phyloP scores from a whole-genome alignment of 352 stramenopile genomes.

The Discostella stelligera region DNA sequence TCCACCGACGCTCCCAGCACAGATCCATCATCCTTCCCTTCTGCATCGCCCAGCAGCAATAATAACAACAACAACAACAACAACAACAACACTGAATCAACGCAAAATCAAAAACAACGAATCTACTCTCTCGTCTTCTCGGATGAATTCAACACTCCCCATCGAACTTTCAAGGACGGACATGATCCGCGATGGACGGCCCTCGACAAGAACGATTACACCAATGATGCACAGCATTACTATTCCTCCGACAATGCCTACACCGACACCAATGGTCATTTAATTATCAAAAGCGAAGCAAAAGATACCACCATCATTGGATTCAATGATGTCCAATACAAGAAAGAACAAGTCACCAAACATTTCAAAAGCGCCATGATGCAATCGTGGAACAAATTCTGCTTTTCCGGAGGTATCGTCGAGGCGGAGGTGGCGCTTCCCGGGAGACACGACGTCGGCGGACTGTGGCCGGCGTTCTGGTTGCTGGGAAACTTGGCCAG shows the following conservation, averaged over 20 bases:
- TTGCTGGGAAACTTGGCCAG: slow-evolving; percentile 94
- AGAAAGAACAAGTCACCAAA: slow-evolving; percentile 69
- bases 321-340: slow-evolving; percentile 70
- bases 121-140: slow-evolving; percentile 73
- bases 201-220: slow-evolving; percentile 94
- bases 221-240: slow-evolving; percentile 96
- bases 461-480: slow-evolving; percentile 94
- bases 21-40: not conserved
- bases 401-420: slow-evolving; percentile 88
- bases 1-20: slow-evolving; percentile 11
- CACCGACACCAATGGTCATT: slow-evolving; percentile 62
- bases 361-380: slow-evolving; percentile 86
- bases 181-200: slow-evolving; percentile 94
- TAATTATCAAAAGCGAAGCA: slow-evolving; percentile 79
- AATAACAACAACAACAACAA: too few relatives aligned
- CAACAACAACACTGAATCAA: too few relatives aligned
- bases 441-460: slow-evolving; percentile 74
- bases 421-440: slow-evolving; percentile 86
- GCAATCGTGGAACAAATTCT: slow-evolving; percentile 92
- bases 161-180: slow-evolving; percentile 90
- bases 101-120: not conserved
- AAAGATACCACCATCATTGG: slow-evolving; percentile 64
- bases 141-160: slow-evolving; percentile 81
- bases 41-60: not conserved
- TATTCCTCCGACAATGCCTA: slow-evolving; percentile 82